Evolutionary conservation across 768 basidiomycete species (phyloP).

Genomic region (Chlorophyllum brunneum): DNA sequence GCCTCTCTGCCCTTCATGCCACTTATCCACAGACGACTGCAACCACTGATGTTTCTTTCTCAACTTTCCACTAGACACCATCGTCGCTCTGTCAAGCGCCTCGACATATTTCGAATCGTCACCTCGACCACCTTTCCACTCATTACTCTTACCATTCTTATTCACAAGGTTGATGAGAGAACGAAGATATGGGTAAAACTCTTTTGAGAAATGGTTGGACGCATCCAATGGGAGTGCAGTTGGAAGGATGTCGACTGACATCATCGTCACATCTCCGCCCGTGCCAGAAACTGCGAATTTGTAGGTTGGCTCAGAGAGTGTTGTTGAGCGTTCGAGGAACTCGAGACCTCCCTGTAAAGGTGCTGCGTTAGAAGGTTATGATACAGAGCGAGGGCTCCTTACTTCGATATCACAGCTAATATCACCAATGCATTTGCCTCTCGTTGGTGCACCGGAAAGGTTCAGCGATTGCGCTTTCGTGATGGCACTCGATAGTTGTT

Average conservation of each 20-base stretch:
- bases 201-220: slow-evolving; percentile 68
- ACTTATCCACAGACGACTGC: slow-evolving; percentile 42
- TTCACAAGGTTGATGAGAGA: slow-evolving; percentile 38
- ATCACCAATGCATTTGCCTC: slow-evolving; percentile 77
- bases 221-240: slow-evolving; percentile 81
- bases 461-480: slow-evolving; percentile 45
- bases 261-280: slow-evolving; percentile 66
- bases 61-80: slow-evolving; percentile 59
- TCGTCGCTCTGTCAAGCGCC: slow-evolving; percentile 67
- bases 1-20: slow-evolving; percentile 21
- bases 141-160: slow-evolving; percentile 8
- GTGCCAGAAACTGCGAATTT: slow-evolving; percentile 38
- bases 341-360: slow-evolving; percentile 72
- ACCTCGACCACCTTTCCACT: background rate
- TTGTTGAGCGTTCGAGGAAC: slow-evolving; percentile 74
- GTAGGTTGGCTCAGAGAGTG: slow-evolving; percentile 74
- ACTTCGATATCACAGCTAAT: slow-evolving; percentile 88
- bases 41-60: slow-evolving; percentile 56
- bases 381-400: background rate
- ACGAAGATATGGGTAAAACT: slow-evolving; percentile 65
- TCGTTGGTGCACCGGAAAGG: slow-evolving; percentile 27
- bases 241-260: slow-evolving; percentile 90
- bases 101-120: slow-evolving; percentile 24
- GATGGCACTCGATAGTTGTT: slow-evolving; percentile 51
- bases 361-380: background rate